Evolutionary conservation across 768 basidiomycete genomes (phyloP).

Genomic region (Rhizopogon salebrosus): DNA sequence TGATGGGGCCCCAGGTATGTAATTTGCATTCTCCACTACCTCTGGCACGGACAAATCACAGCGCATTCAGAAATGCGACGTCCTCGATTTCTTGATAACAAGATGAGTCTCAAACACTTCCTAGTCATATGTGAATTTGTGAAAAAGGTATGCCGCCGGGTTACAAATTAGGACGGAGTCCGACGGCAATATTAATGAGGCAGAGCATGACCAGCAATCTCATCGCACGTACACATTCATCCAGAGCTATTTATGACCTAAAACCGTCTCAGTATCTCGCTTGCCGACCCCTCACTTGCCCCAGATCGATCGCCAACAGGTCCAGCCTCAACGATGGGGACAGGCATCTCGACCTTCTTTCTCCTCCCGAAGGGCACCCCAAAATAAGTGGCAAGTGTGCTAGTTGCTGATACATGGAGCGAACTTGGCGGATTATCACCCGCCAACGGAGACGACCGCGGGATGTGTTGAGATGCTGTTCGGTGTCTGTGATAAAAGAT

Average conservation of each 20-base stretch:
- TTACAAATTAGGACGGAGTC: no score
- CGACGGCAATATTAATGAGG: no score
- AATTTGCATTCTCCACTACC: no score
- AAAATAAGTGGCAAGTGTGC: conserved; percentile 54
- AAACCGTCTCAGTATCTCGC: conserved; percentile 31
- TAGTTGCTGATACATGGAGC: conserved; percentile 38
- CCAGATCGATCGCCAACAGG: conserved; percentile 14
- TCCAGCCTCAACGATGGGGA: conserved; percentile 22
- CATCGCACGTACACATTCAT: not conserved
- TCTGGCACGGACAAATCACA: no score
- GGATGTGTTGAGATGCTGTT: conserved; percentile 55
- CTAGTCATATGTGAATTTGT: no score
- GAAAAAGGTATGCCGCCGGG: no score
- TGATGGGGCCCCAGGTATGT: no score
- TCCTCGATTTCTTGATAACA: no score
- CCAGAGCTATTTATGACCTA: conserved; percentile 6
- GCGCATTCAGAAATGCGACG: no score
- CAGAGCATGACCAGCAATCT: no score
- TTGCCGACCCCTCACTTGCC: conserved; percentile 29
- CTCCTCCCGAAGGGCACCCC: conserved; percentile 59
- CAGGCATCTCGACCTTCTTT: conserved; percentile 27
- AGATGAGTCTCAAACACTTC: no score
- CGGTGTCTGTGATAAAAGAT: conserved; percentile 42
- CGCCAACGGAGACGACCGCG: conserved; percentile 45
- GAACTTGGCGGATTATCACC: conserved; percentile 7